Evolutionary conservation across 2,329 filamentous ascomycete species (phyloP).

Genomic region (Trichoderma citrinoviride): DNA sequence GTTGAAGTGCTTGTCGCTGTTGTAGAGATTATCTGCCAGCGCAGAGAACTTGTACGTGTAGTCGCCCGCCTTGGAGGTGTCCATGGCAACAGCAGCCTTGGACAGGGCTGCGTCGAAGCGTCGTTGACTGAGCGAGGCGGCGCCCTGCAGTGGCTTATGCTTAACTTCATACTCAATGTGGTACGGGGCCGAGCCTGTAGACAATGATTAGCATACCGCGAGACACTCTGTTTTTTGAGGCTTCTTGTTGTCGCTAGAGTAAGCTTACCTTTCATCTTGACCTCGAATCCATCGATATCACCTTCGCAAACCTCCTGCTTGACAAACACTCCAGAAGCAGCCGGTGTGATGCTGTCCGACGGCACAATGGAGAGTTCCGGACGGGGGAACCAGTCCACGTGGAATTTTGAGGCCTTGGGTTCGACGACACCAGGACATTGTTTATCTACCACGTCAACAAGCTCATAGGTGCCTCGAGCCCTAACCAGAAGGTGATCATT

Average conservation of each 20-base stretch:
- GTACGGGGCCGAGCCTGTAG: conserved; percentile 71
- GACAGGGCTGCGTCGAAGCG: conserved; percentile 74
- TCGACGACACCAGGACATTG: conserved; percentile 83
- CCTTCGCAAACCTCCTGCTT: conserved; percentile 91
- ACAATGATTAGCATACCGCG: conserved; percentile 31
- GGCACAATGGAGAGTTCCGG: conserved; percentile 68
- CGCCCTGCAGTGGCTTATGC: conserved; percentile 66
- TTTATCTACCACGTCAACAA: conserved; percentile 72
- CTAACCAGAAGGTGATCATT: conserved; percentile 70
- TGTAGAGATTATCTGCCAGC: conserved; percentile 83
- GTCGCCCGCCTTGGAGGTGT: conserved; percentile 76
- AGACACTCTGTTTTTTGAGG: rapidly evolving
- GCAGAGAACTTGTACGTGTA: conserved; percentile 86
- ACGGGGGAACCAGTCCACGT: conserved; percentile 80
- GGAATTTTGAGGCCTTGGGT: conserved; percentile 67
- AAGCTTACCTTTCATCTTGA: conserved; percentile 69
- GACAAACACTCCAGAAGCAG: conserved; percentile 52
- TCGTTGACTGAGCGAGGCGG: conserved; percentile 63
- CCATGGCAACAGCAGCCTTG: conserved; percentile 76
- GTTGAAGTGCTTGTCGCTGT: conserved; percentile 64
- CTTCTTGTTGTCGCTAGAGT: neutral
- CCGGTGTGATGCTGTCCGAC: conserved; percentile 55
- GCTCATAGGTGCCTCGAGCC: conserved; percentile 72
- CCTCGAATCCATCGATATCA: conserved; percentile 84
- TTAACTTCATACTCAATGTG: conserved; percentile 77